Percentiles rank a stretch among this genome's conserved stretches.
phyloP scores from a whole-genome alignment of 108 stramenopile genomes.

The Cylindrotheca fusiformis region DNA sequence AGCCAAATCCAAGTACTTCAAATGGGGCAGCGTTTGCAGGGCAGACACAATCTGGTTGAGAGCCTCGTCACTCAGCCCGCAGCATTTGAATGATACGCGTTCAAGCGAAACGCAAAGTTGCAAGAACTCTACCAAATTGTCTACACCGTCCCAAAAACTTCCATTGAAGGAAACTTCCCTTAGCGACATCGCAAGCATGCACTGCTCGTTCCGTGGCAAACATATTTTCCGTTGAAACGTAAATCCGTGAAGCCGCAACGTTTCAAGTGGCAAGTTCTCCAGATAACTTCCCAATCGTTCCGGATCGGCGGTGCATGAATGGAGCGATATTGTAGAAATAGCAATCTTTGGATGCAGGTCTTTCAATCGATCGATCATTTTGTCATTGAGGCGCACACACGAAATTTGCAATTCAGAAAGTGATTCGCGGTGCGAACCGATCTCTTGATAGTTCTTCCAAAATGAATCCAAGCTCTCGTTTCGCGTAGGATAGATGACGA shows the following conservation, averaged over 20 bases:
- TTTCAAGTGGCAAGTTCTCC: neutral
- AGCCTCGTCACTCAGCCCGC: neutral
- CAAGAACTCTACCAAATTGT: neutral
- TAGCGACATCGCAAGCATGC: neutral
- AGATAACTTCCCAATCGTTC: neutral
- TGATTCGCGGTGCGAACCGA: neutral
- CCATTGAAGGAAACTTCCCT: neutral
- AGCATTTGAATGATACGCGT: slow-evolving; percentile 10
- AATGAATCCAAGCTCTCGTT: neutral
- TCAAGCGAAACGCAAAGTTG: neutral
- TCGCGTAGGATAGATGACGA: neutral
- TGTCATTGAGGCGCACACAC: neutral
- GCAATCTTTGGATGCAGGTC: neutral
- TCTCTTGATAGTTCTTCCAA: neutral
- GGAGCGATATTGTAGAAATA: neutral
- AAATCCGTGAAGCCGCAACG: neutral
- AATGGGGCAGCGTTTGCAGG: neutral
- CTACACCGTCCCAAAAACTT: neutral
- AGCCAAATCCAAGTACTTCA: neutral
- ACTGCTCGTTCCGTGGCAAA: neutral
- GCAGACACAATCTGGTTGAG: neutral
- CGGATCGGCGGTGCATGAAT: neutral
- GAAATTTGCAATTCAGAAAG: neutral
- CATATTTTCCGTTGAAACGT: neutral
- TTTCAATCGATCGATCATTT: neutral